phyloP scores from a whole-genome alignment of 768 basidiomycete genomes.

The Mycena rosella region DNA sequence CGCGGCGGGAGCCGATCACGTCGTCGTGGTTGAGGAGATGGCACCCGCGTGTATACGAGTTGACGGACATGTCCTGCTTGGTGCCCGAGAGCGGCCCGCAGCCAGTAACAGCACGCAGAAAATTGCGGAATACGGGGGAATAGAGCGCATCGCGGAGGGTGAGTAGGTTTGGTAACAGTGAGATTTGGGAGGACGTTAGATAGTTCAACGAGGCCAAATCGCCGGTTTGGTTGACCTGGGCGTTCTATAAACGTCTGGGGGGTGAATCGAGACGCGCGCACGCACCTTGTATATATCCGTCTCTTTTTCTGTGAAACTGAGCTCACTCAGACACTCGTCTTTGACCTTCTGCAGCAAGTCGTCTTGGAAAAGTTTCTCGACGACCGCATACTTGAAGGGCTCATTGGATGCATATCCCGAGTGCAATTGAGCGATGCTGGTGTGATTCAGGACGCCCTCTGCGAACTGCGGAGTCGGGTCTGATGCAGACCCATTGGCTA shows the following conservation, averaged over 20 bases:
- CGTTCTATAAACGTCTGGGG: constrained; percentile 6
- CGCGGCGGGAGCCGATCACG: constrained; percentile 92
- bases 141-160: constrained; percentile 93
- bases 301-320: constrained; percentile 93
- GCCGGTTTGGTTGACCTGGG: constrained; percentile 95
- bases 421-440: constrained; percentile 68
- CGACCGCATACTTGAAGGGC: constrained; percentile 87
- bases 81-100: constrained; percentile 92
- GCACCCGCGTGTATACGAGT: constrained; percentile 90
- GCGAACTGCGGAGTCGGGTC: constrained; percentile 62
- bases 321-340: constrained; percentile 83
- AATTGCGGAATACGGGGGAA: constrained; percentile 82
- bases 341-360: constrained; percentile 84
- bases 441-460: constrained; percentile 67
- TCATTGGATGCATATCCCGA: constrained; percentile 65
- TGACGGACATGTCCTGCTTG: constrained; percentile 96
- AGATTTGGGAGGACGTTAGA: constrained; percentile 81
- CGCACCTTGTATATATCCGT: constrained; percentile 97
- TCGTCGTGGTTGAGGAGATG: constrained; percentile 99
- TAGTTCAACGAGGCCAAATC: constrained; percentile 95
- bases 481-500: constrained; percentile 23
- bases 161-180: constrained; percentile 84
- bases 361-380: constrained; percentile 87
- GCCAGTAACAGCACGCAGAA: constrained; percentile 88
- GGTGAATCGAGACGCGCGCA: constrained; percentile 14